Conservation (phyloP, 1,284 basidiomycete genomes). For the Dichomitus squalens region DNA sequence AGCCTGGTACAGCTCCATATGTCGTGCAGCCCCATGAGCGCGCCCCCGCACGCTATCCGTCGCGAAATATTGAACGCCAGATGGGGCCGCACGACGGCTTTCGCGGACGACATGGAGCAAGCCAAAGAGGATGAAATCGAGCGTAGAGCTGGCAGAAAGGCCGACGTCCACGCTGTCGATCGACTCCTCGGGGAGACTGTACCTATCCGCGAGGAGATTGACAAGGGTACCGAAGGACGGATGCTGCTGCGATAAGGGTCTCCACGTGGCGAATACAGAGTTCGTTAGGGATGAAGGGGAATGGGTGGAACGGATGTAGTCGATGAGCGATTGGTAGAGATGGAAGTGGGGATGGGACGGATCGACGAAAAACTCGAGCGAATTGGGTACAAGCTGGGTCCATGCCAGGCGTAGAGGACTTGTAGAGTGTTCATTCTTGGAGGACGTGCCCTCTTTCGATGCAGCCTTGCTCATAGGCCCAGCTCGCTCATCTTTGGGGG, state of each 20-base stretch:
- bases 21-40: background rate
- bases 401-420: background rate
- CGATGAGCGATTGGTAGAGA: background rate
- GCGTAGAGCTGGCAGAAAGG: background rate
- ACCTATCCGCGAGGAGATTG: background rate
- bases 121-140: background rate
- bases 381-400: background rate
- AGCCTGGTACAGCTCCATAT: background rate
- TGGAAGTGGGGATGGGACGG: background rate
- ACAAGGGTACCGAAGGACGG: background rate
- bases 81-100: background rate
- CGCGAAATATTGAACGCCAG: background rate
- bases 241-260: background rate
- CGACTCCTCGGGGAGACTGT: background rate
- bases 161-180: background rate
- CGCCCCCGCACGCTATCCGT: background rate
- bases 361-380: background rate
- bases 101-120: background rate
- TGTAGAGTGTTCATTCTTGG: background rate
- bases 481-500: background rate
- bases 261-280: background rate
- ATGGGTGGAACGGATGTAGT: background rate
- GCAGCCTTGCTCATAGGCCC: background rate
- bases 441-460: background rate
- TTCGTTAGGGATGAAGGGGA: background rate